Conservation (phyloP, 2,329 filamentous ascomycete species). For the Chaetomium strumarium region DNA sequence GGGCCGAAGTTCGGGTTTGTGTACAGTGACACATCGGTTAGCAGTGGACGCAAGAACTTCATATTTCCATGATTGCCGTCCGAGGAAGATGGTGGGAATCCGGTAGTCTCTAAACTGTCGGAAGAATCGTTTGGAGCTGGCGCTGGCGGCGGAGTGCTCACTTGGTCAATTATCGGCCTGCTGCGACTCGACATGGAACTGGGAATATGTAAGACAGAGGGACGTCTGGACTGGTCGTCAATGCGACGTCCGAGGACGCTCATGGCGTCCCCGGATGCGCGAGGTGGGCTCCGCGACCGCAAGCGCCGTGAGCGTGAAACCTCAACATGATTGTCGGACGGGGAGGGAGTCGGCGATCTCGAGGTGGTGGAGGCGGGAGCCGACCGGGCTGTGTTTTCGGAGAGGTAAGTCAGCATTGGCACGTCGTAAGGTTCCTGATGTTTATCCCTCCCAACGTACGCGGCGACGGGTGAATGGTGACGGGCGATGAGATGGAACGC, state of each 20-base stretch:
- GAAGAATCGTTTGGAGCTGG: conserved; percentile 24
- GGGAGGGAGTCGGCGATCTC: conserved; percentile 50
- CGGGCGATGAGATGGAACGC: conserved; percentile 57
- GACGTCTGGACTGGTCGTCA: conserved; percentile 39
- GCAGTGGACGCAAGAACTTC: conserved; percentile 48
- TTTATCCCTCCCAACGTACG: conserved; percentile 44
- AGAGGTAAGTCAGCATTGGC: conserved; percentile 19
- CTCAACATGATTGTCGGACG: conserved; percentile 44
- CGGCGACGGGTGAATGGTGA: conserved; percentile 50
- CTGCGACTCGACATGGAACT: conserved; percentile 35
- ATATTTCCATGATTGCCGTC: conserved; percentile 40
- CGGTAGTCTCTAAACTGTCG: conserved; percentile 21
- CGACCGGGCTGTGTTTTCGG: conserved; percentile 40
- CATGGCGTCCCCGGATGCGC: conserved; percentile 40
- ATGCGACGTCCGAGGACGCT: conserved; percentile 38
- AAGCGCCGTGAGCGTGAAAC: conserved; percentile 44
- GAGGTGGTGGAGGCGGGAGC: conserved; percentile 47
- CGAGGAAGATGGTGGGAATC: conserved; percentile 30
- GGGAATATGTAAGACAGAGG: conserved; percentile 33
- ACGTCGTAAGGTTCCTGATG: conserved; percentile 4
- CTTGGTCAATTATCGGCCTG: conserved; percentile 47
- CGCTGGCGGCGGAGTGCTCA: conserved; percentile 28
- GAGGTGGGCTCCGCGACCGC: conserved; percentile 50
- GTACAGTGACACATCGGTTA: conserved; percentile 62
- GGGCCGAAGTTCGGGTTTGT: conserved; percentile 54